A percentile compares a stretch with the other conserved stretches of the same genome.
Conservation (phyloP, 2,329 filamentous ascomycete genomes). For the Pseudogymnoascus sp. region DNA sequence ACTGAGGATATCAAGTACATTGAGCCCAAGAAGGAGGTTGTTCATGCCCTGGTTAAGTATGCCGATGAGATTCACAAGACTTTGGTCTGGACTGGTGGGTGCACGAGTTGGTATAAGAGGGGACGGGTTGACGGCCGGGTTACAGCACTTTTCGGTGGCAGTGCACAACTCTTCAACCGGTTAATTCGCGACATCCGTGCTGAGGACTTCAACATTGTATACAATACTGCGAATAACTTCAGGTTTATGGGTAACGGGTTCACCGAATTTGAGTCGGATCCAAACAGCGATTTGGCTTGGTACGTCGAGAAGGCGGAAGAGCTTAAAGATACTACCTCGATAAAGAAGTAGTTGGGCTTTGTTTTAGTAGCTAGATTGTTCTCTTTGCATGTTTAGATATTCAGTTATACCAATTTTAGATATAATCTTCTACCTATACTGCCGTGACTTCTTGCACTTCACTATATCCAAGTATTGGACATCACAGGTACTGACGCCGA, state of each 20-base stretch:
- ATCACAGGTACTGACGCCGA: not conserved
- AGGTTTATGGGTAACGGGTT: constrained; percentile 44
- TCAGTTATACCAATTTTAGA: not conserved
- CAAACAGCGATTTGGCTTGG: constrained; percentile 25
- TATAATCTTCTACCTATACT: not conserved
- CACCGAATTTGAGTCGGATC: constrained; percentile 26
- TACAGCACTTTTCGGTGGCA: constrained; percentile 39
- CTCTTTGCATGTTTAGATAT: not conserved
- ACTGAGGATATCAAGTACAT: constrained; percentile 30
- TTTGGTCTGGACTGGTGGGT: constrained; percentile 33
- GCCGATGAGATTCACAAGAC: constrained; percentile 38
- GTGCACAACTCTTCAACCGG: constrained; percentile 32
- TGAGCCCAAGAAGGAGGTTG: constrained; percentile 29
- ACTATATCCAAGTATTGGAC: not conserved
- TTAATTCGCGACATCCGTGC: constrained; percentile 34
- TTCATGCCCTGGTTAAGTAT: constrained; percentile 34
- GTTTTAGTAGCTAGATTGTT: not conserved
- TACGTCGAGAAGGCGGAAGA: constrained; percentile 16
- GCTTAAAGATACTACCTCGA: not conserved
- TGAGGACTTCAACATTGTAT: constrained; percentile 43
- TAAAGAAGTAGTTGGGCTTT: not conserved
- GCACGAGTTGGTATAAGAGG: constrained; percentile 43
- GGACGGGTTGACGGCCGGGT: constrained; percentile 36
- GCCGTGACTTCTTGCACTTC: not conserved
- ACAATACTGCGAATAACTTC: constrained; percentile 38